These are phyloP conservation scores for Raphanus sativus DNA, from an alignment of 345 rosid species.

Conservation along the genomic window DNA sequence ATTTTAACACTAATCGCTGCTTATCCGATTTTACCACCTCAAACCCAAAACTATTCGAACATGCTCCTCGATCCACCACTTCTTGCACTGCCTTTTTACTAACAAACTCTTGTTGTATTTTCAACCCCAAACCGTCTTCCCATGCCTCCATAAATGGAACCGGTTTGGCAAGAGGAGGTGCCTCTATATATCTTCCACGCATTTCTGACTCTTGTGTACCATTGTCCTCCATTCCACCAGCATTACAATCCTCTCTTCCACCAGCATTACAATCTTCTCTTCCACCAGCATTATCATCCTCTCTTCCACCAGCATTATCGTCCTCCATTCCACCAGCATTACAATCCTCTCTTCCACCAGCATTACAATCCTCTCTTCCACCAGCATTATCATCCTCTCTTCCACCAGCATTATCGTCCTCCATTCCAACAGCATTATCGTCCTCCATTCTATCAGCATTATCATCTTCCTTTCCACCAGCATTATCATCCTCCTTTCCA, in stretches of 20 bases:
- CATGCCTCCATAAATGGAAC: background rate
- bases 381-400: background rate
- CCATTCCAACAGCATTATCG: background rate
- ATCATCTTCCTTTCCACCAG: background rate
- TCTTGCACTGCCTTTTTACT: background rate
- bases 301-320: background rate
- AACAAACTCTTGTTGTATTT: too few species aligned
- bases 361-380: too few species aligned
- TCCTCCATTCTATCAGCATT: background rate
- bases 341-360: too few species aligned
- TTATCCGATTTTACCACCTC: background rate
- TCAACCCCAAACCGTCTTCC: background rate
- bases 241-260: too few species aligned
- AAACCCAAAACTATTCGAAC: background rate
- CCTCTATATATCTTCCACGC: background rate
- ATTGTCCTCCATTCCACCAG: background rate
- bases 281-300: background rate
- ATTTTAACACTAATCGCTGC: background rate
- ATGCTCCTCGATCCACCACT: background rate
- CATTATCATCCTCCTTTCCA: background rate
- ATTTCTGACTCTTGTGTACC: background rate
- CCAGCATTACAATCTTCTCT: too few species aligned
- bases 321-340: background rate
- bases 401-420: background rate
- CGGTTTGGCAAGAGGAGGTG: background rate